Evolutionary conservation across 2,329 filamentous ascomycete species (phyloP), one percentile per base, ranked within the genome.

Genomic region (Dothistroma septosporum): DNA sequence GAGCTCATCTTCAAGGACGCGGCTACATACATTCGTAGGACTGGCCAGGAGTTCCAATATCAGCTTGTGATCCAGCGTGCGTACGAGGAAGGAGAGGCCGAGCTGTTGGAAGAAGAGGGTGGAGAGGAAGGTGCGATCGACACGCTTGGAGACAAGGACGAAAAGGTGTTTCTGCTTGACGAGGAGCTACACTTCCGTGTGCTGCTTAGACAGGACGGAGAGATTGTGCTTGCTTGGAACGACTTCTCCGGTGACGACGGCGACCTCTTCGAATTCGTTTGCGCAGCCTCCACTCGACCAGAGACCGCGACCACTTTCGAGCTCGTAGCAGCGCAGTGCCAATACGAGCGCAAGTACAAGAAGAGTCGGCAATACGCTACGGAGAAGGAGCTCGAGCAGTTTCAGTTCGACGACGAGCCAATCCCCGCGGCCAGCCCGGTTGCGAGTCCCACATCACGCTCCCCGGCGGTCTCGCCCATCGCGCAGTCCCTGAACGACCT

Each of bases 1-100:
- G 94, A 99, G 77, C 91, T 97, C 74, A 72, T 99, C 77, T 99
- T 97, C 83, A 96, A 94, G 77, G 94, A 99, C 86, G 89, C 92
- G 44, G 90, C 91, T 52, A 91, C 93, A 57, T 91, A 89, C 65
- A 95, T 99, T 72, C 89, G 95, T 66, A 87, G 91, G 65, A 97
- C 94, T 16, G 92, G 90, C 21, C 92, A 96, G 75, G 92, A 97
- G 57, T 97, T 90, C 72, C 92, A 99, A 72, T 99, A 97, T 75
- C 94, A 99, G 76, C 90, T 99, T 12, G 93, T 97, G 46, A 85
- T 97, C 47, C 94, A 99, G 75, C 86, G 94, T 62, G 93, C 93
- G 61, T 99, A 96, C 81, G 94, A 99, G 73, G 94, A 99, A 77
- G 94, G 94, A 59, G 94, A 99, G 73, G 93, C 92, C 64, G 93